A percentile compares a stretch with the other conserved stretches of the same genome.
Conservation (phyloP, 768 basidiomycete species). For the Boletus patriciae region DNA sequence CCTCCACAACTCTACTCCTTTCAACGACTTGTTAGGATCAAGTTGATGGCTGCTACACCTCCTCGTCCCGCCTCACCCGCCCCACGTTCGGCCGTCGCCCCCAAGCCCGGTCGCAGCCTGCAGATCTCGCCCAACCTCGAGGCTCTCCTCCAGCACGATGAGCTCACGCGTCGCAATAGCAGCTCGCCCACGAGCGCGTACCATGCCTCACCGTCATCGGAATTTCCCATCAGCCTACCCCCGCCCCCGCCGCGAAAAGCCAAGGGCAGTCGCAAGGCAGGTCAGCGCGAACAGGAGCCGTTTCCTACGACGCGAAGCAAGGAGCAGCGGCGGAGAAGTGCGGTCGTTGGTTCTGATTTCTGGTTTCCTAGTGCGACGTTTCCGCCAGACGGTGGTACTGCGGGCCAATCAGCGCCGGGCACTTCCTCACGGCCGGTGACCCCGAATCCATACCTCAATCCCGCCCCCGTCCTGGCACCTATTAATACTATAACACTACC, state of each 20-base stretch:
- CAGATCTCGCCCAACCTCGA: slow-evolving; percentile 61
- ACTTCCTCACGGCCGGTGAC: slow-evolving; percentile 23
- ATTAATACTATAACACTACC: slow-evolving; percentile 9
- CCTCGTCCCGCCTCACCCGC: slow-evolving; percentile 23
- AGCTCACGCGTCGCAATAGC: slow-evolving; percentile 40
- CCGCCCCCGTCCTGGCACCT: slow-evolving; percentile 28
- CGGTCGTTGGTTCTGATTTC: slow-evolving; percentile 16
- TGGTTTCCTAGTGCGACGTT: slow-evolving; percentile 13
- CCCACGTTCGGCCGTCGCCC: not conserved
- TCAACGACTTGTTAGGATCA: not conserved
- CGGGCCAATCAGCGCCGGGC: slow-evolving; percentile 3
- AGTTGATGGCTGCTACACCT: slow-evolving; percentile 23
- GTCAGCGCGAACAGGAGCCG: slow-evolving; percentile 17
- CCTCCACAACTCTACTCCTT: not conserved
- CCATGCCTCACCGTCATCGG: slow-evolving; percentile 12
- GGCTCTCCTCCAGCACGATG: slow-evolving; percentile 58
- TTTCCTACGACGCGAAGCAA: slow-evolving; percentile 17
- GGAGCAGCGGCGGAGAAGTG: slow-evolving; percentile 14
- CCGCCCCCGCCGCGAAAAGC: slow-evolving; percentile 35
- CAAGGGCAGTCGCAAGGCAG: slow-evolving; percentile 13
- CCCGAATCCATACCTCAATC: slow-evolving; percentile 40
- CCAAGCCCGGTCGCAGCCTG: slow-evolving; percentile 30
- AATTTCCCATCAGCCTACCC: slow-evolving; percentile 29
- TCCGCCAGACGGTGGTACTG: not conserved
- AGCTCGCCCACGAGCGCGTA: slow-evolving; percentile 22